Conservation (phyloP, 176 grass and related monocot species). For the Phoenix dactylifera region DNA sequence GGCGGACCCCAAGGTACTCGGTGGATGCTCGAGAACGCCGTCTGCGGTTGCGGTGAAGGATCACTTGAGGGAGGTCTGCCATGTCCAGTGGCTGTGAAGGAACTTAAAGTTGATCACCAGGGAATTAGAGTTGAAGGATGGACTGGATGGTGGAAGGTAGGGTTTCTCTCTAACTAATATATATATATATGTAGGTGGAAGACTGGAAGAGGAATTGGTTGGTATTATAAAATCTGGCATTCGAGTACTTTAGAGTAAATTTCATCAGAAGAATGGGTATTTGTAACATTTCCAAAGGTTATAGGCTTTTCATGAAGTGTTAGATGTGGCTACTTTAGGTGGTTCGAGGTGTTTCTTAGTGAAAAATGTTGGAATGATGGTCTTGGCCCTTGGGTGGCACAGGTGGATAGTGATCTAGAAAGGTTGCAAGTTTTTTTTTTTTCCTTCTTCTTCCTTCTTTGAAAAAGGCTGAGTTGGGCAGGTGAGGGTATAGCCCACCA, state of each 20-base stretch:
- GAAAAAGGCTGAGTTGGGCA: constrained; percentile 21
- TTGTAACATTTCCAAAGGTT: no score
- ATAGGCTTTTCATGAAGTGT: no score
- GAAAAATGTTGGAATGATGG: no score
- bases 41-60: constrained; percentile 26
- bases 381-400: no score
- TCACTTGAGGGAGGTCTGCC: constrained; percentile 22
- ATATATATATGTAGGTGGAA: constrained; percentile 11
- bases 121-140: not conserved
- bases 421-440: not conserved
- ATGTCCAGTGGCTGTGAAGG: constrained; percentile 13
- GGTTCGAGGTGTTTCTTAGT: no score
- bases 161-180: not conserved
- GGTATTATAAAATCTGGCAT: not conserved
- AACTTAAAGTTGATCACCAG: no score
- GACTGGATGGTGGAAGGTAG: constrained; percentile 8
- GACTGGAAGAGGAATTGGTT: not conserved
- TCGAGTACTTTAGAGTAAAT: no score
- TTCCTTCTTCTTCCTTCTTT: not conserved
- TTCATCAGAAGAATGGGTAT: no score
- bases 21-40: constrained; percentile 47
- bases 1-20: constrained; percentile 62
- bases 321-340: no score
- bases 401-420: constrained; percentile 10
- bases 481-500: constrained; percentile 26